A percentile compares a stretch with the other conserved stretches of the same genome.
phyloP scores from a whole-genome alignment of 805 yeast species.

The Zygosaccharomyces lentus region DNA sequence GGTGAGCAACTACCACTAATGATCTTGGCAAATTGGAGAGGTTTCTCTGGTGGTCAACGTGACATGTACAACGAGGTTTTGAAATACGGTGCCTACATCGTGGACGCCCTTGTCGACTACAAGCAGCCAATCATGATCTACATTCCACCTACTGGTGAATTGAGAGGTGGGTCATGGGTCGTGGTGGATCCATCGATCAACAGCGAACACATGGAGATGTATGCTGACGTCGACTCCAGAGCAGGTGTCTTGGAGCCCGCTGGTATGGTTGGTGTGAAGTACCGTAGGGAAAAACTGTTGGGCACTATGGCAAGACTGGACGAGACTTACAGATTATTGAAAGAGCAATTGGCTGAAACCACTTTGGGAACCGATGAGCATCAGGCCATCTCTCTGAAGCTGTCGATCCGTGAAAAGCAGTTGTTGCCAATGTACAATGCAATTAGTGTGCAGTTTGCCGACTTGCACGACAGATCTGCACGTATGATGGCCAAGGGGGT shows the following conservation, averaged over 20 bases:
- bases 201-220: constrained; percentile 98
- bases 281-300: constrained; percentile 86
- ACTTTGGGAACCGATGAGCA: constrained; percentile 60
- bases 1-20: constrained; percentile 98
- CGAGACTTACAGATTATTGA: constrained; percentile 63
- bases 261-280: constrained; percentile 98
- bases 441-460: constrained; percentile 93
- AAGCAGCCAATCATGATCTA: constrained; percentile 96
- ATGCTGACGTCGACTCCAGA: constrained; percentile 91
- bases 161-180: constrained; percentile 99
- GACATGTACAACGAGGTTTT: constrained; percentile 98
- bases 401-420: constrained; percentile 72
- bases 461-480: constrained; percentile 93
- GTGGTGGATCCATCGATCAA: constrained; percentile 98
- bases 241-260: constrained; percentile 99
- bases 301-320: constrained; percentile 93
- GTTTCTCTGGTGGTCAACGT: constrained; percentile 99
- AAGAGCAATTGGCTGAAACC: constrained; percentile 51
- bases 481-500: constrained; percentile 96
- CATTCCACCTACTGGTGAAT: constrained; percentile 97
- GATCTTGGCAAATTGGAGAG: constrained; percentile 99
- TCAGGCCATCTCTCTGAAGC: constrained; percentile 56
- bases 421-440: constrained; percentile 88
- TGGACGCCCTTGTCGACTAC: constrained; percentile 92
- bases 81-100: constrained; percentile 95